These are phyloP conservation scores for Tephrocybe sp. DNA, from an alignment of 768 basidiomycete species.

Conservation along the genomic window DNA sequence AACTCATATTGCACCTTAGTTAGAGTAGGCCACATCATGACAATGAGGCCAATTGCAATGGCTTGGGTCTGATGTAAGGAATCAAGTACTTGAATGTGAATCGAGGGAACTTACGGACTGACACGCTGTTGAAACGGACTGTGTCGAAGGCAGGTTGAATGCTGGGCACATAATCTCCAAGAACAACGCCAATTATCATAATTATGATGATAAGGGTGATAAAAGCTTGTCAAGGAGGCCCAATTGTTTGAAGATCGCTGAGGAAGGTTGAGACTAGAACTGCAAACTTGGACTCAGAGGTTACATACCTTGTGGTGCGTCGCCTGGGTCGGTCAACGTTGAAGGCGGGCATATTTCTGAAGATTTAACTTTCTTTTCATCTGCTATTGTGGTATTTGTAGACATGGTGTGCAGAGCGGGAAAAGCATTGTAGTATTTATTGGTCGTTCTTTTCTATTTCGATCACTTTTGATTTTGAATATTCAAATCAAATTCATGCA, in stretches of 20 bases:
- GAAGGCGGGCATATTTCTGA: neutral
- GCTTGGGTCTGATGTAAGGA: conserved; percentile 37
- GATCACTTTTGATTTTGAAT: neutral
- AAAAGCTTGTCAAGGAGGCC: conserved; percentile 19
- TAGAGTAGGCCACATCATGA: conserved; percentile 88
- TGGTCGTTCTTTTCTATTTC: neutral
- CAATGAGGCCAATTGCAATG: conserved; percentile 74
- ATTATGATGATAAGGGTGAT: conserved; percentile 55
- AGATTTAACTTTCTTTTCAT: neutral
- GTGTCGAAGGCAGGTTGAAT: conserved; percentile 64
- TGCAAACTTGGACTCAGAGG: neutral
- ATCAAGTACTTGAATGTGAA: neutral
- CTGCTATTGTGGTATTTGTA: neutral
- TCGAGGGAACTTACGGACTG: conserved; percentile 59
- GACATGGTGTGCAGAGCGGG: neutral
- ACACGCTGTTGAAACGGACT: conserved; percentile 64
- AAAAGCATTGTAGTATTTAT: neutral
- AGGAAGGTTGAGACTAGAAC: neutral
- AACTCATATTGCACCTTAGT: conserved; percentile 77
- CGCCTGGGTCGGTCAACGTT: conserved; percentile 6
- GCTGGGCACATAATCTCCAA: conserved; percentile 63
- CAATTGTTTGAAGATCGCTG: conserved; percentile 19
- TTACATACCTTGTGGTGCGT: conserved; percentile 4
- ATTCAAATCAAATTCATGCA: neutral
- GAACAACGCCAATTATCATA: conserved; percentile 76